These are phyloP conservation scores for Cryptococcus sp. DNA, from an alignment of 1,284 basidiomycete species.

Conservation along the genomic window DNA sequence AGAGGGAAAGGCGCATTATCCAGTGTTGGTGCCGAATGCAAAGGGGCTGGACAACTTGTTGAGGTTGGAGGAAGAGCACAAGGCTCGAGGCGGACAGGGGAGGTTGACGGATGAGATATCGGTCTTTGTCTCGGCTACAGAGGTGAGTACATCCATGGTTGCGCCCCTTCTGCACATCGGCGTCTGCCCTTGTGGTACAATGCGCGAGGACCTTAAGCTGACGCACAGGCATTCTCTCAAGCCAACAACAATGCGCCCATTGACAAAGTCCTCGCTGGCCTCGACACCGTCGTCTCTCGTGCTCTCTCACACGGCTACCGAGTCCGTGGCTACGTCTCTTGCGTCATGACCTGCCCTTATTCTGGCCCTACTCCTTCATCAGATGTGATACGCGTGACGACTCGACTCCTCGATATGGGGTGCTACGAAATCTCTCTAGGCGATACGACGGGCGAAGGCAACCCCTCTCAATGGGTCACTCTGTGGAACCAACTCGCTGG, in stretches of 20 bases:
- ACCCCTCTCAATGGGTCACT: constrained; percentile 60
- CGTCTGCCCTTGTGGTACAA: not conserved
- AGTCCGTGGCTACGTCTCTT: constrained; percentile 81
- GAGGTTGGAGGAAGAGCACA: constrained; percentile 33
- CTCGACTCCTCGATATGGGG: constrained; percentile 75
- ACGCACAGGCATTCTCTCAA: constrained; percentile 58
- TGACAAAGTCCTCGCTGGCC: constrained; percentile 62
- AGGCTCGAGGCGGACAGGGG: constrained; percentile 10
- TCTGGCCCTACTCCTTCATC: constrained; percentile 63
- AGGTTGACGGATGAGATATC: constrained; percentile 71
- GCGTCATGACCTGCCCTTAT: constrained; percentile 77
- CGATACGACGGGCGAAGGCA: constrained; percentile 85
- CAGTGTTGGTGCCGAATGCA: constrained; percentile 80
- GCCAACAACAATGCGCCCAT: constrained; percentile 81
- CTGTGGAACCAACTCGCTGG: constrained; percentile 69
- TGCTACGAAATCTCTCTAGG: constrained; percentile 90
- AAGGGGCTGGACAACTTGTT: constrained; percentile 68
- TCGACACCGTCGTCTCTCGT: constrained; percentile 59
- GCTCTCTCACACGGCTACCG: constrained; percentile 62
- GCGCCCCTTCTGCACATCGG: not conserved
- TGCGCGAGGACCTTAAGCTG: not conserved
- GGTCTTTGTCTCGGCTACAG: constrained; percentile 83
- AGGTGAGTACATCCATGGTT: constrained; percentile 49
- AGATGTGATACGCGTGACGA: constrained; percentile 64
- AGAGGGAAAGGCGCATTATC: constrained; percentile 58